Evolutionary conservation across 2,329 filamentous ascomycete genomes (phyloP).

Genomic region (Periglandula ipomoeae): DNA sequence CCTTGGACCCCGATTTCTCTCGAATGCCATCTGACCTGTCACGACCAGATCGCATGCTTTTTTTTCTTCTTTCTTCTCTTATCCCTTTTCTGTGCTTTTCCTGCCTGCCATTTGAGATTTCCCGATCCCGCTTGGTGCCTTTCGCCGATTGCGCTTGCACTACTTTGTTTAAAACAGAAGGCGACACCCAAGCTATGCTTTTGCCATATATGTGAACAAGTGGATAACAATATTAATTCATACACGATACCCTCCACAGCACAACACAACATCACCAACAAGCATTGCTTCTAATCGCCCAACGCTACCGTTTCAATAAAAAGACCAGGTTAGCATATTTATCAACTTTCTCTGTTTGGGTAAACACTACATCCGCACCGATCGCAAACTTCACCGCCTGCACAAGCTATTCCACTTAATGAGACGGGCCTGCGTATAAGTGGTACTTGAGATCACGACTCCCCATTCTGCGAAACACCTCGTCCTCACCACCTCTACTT

Average conservation of each 20-base stretch:
- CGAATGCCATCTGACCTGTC: constrained; percentile 3
- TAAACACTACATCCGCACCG: background rate
- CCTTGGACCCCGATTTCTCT: background rate
- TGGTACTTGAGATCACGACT: background rate
- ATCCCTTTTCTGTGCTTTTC: background rate
- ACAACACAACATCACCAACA: background rate
- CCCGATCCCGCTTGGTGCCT: background rate
- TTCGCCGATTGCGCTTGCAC: background rate
- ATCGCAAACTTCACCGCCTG: background rate
- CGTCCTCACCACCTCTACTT: background rate
- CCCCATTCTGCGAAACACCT: background rate
- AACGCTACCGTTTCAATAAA: background rate
- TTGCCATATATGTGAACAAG: background rate
- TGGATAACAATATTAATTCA: background rate
- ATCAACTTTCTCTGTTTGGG: no score
- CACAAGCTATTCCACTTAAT: background rate
- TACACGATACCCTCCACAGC: background rate
- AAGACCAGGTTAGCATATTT: background rate
- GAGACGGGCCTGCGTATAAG: no score
- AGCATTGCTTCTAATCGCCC: background rate
- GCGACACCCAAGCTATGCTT: background rate
- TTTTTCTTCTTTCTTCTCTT: background rate
- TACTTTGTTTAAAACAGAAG: background rate
- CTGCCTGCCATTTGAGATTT: background rate
- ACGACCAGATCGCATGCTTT: background rate